These are phyloP conservation scores for Fusarium cyanostomum DNA, from an alignment of 2,329 filamentous ascomycete genomes.

Conservation along the genomic window DNA sequence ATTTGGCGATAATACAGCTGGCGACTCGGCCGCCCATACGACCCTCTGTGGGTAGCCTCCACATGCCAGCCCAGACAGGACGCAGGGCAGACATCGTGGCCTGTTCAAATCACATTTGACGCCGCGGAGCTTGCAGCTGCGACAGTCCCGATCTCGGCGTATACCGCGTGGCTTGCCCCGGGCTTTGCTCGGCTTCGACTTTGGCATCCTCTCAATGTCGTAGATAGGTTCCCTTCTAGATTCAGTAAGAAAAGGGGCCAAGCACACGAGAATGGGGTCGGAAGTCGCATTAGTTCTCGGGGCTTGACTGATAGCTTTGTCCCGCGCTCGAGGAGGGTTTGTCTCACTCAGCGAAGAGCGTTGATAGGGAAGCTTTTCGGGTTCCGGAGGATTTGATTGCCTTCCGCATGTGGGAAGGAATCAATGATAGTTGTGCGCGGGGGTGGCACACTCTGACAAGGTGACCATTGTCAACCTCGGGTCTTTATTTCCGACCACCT, in stretches of 20 bases:
- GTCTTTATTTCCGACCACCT: background rate
- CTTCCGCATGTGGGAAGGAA: slow-evolving; percentile 10
- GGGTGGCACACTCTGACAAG: background rate
- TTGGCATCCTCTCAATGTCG: slow-evolving; percentile 3
- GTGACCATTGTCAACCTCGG: background rate
- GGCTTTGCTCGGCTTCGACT: slow-evolving; percentile 8
- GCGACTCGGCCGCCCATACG: slow-evolving; percentile 40
- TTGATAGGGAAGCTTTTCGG: background rate
- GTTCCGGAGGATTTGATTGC: background rate
- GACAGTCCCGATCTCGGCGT: slow-evolving; percentile 44
- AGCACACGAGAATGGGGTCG: background rate
- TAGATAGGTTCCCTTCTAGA: slow-evolving; percentile 19
- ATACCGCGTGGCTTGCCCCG: slow-evolving; percentile 43
- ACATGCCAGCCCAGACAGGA: slow-evolving; percentile 43
- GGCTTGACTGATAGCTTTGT: too few species aligned
- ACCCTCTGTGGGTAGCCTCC: slow-evolving; percentile 47
- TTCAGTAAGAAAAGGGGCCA: background rate
- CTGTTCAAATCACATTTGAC: slow-evolving; percentile 45
- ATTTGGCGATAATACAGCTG: background rate
- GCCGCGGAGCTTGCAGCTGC: slow-evolving; percentile 37
- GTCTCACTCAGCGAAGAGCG: too few species aligned
- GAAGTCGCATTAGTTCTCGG: background rate
- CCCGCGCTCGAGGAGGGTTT: background rate
- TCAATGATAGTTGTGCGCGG: background rate
- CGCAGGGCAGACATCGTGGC: slow-evolving; percentile 40